Conservation (phyloP, 306 rosid species). For the Argentina anserina region DNA sequence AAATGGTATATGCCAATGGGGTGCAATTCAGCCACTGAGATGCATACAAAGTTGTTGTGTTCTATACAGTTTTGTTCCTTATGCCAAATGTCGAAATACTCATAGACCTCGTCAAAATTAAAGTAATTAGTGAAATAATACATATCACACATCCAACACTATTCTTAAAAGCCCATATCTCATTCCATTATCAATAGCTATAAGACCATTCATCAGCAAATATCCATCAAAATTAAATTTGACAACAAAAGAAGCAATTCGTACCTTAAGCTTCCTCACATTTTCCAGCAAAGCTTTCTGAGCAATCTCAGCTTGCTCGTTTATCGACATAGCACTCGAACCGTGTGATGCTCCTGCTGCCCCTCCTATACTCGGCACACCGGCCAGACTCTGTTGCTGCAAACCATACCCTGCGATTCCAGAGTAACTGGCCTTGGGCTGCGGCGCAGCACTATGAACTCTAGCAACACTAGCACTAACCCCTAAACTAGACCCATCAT, state of each 20-base stretch:
- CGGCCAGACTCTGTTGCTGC: conserved; percentile 30
- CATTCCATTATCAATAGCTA: neutral
- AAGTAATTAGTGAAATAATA: neutral
- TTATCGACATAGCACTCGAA: conserved; percentile 53
- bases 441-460: conserved; percentile 46
- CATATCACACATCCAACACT: neutral
- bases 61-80: neutral
- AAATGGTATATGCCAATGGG: neutral
- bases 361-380: conserved; percentile 61
- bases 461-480: conserved; percentile 45
- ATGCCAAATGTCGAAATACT: neutral
- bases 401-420: conserved; percentile 36
- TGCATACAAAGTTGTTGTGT: neutral
- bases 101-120: conserved; percentile 8
- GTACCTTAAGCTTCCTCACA: conserved; percentile 78
- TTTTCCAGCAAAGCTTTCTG: conserved; percentile 62
- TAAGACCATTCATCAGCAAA: neutral
- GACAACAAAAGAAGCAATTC: conserved; percentile 1
- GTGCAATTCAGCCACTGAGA: neutral
- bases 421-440: conserved; percentile 42
- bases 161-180: neutral
- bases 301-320: conserved; percentile 67
- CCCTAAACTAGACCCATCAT: conserved; percentile 54
- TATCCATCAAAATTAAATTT: neutral
- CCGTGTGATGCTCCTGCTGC: conserved; percentile 34